Evolutionary conservation across 73 alveolate genomes (phyloP), one percentile per base, ranked within the genome.

Genomic region (Strombidium stylifer): DNA sequence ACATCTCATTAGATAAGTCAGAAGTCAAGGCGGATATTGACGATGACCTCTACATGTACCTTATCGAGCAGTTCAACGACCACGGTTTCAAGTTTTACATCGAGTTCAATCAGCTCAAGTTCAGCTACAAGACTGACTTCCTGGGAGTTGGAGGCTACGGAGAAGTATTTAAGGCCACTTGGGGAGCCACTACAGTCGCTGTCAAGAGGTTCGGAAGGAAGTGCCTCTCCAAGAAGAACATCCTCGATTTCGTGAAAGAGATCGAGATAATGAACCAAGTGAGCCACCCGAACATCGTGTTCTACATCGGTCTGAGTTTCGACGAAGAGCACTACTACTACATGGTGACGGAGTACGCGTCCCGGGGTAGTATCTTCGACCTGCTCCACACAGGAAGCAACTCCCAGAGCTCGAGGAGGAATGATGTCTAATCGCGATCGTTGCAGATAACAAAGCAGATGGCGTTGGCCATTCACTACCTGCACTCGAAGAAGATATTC

Each of bases 271-370:
- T 90, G 16, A 84, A 89, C 57, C 75, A 93, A 67, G 58, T 91
- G 41, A 84, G 99, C 50, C 99, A 94, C 77, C 99, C 99, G 4
- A 86, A 94, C 75, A 84, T 94, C 30, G 94, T 88, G 23, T 73
- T 87, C 24, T 94, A 85, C 52, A 80, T 94, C 85, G 99, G 99
- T 37, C 96, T 89, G 32, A 80, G 96, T 41, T 66, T 84, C 12
- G 89, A 87, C 57, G 52, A 65, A 53, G 34, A 53, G 32, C 39
- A 59, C 39, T 81, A 83, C 49, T 94, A 87, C 75, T 94, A 91
- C 78, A 84, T 94, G 97, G 86, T 94, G 14, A 94, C 97, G 26
- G 99, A 94, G 85, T 93, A 80, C 59, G 71, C 82, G 11, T 42
- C 42, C 12, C 69, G 56, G 46, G 97, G 96, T 8, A 66, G 86